phyloP scores from a whole-genome alignment of 2,329 filamentous ascomycete genomes.

The Botryotinia narcissicola region DNA sequence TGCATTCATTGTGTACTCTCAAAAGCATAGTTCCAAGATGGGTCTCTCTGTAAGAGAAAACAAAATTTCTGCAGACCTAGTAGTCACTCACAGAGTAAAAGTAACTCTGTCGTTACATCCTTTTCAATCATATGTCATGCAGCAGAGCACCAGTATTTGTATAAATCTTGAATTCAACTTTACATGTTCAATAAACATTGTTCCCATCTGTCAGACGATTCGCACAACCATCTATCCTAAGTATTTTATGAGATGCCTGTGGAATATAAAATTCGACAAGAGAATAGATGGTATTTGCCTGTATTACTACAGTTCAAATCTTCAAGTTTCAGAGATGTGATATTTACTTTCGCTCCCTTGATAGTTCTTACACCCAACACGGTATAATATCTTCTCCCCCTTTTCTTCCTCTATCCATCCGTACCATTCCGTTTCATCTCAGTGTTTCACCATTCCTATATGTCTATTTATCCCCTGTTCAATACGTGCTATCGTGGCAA shows the following conservation, averaged over 20 bases:
- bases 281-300: neutral
- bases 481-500: neutral
- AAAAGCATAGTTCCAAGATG: no score
- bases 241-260: neutral
- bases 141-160: neutral
- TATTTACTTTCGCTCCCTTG: neutral
- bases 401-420: no score
- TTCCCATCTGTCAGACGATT: neutral
- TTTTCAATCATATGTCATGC: neutral
- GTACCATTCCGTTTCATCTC: neutral
- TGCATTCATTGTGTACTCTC: neutral
- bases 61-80: neutral
- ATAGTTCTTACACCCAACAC: neutral
- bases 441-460: accelerated
- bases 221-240: no score
- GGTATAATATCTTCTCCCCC: accelerated
- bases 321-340: accelerated
- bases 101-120: neutral
- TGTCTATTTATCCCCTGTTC: neutral
- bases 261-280: neutral
- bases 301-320: neutral
- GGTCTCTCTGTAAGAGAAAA: neutral
- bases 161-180: neutral
- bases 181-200: neutral
- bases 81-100: neutral